A percentile compares a stretch with the other conserved stretches of the same genome.
phyloP scores from a whole-genome alignment of 2,329 filamentous ascomycete genomes.

The Colletotrichum liaoningense region DNA sequence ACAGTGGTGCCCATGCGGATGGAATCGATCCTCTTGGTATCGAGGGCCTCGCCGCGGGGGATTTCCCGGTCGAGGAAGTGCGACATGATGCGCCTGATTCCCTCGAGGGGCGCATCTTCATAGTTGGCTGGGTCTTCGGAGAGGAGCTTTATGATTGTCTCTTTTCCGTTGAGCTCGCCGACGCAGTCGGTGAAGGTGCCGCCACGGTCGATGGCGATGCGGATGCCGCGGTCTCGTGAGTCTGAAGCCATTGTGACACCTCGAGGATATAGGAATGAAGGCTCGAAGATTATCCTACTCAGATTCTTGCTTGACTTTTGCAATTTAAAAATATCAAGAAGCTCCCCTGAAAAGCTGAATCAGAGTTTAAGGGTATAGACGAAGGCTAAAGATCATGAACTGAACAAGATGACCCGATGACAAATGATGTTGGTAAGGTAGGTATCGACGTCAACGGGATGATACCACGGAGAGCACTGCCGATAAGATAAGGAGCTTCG shows the following conservation, averaged over 20 bases:
- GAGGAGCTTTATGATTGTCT: conserved; percentile 87
- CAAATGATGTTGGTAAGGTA: conserved; percentile 1
- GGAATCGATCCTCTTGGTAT: conserved; percentile 86
- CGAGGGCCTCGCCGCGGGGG: conserved; percentile 81
- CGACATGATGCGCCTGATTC: conserved; percentile 86
- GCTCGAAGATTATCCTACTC: not conserved
- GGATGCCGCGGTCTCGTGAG: conserved; percentile 67
- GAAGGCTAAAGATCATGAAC: not conserved
- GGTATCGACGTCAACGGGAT: not conserved
- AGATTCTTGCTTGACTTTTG: not conserved
- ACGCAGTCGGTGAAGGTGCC: conserved; percentile 96
- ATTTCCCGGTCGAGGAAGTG: conserved; percentile 81
- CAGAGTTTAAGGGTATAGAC: not conserved
- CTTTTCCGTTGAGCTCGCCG: conserved; percentile 82
- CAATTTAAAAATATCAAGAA: not conserved
- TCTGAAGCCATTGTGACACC: conserved; percentile 47
- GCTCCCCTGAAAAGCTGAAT: not conserved
- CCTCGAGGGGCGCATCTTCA: conserved; percentile 89
- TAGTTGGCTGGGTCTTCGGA: conserved; percentile 94
- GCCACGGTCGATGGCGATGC: conserved; percentile 83
- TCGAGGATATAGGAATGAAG: not conserved
- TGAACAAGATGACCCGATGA: conserved; percentile 9
- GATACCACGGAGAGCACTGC: not conserved
- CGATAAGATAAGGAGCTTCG: conserved; percentile 31
- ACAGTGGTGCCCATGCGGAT: conserved; percentile 98